Conservation (phyloP, 805 yeast species). For the Lipomyces yamanashiensis region DNA sequence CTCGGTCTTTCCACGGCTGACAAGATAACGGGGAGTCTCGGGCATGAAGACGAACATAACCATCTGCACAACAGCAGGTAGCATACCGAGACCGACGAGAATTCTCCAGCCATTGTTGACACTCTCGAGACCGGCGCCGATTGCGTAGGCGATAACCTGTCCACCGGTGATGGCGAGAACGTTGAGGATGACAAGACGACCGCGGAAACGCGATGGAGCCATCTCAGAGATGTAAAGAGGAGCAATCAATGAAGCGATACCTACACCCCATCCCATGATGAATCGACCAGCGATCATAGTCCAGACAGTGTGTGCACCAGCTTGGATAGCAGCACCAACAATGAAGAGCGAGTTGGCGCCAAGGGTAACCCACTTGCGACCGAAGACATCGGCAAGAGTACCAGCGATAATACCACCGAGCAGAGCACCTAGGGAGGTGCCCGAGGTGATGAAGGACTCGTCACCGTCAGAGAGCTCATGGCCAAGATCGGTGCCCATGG, state of each 20-base stretch:
- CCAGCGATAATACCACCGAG: slow-evolving; percentile 82
- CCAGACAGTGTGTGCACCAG: slow-evolving; percentile 81
- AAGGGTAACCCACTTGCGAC: slow-evolving; percentile 83
- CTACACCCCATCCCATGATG: slow-evolving; percentile 95
- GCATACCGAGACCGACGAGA: slow-evolving; percentile 84
- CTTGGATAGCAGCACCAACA: slow-evolving; percentile 83
- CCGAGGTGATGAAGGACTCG: slow-evolving; percentile 88
- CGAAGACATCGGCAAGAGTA: slow-evolving; percentile 75
- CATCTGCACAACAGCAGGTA: slow-evolving; percentile 83
- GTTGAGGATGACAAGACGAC: slow-evolving; percentile 85
- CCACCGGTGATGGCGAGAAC: slow-evolving; percentile 93
- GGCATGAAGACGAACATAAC: slow-evolving; percentile 82
- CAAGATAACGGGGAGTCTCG: slow-evolving; percentile 90
- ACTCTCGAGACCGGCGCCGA: slow-evolving; percentile 81
- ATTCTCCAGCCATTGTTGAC: slow-evolving; percentile 91
- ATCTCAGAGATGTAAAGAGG: slow-evolving; percentile 90
- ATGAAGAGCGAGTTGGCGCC: slow-evolving; percentile 81
- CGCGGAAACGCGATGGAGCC: slow-evolving; percentile 85
- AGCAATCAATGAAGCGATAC: slow-evolving; percentile 91
- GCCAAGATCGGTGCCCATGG: slow-evolving; percentile 75
- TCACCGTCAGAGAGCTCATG: slow-evolving; percentile 70
- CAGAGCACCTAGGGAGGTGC: slow-evolving; percentile 92
- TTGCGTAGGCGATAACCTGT: slow-evolving; percentile 89
- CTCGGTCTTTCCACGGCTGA: slow-evolving; percentile 68
- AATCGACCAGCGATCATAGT: slow-evolving; percentile 91